phyloP scores from a whole-genome alignment of 306 rosid species.

The Castanea mollissima region DNA sequence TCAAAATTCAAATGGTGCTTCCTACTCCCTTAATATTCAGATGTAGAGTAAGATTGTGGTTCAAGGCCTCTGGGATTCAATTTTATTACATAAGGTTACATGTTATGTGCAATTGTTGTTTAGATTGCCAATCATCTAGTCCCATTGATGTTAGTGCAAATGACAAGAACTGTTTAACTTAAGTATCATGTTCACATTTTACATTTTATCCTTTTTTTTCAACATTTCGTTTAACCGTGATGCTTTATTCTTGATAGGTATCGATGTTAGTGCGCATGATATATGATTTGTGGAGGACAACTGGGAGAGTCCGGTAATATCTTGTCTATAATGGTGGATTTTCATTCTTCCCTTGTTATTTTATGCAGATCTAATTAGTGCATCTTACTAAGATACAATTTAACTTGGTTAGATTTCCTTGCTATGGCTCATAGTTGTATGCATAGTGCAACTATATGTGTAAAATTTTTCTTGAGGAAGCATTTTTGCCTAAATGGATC shows the following conservation, averaged over 20 bases:
- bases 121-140: not conserved
- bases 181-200: not conserved
- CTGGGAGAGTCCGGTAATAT: conserved; percentile 99
- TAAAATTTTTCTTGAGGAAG: not conserved
- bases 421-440: not conserved
- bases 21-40: no score
- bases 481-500: not conserved
- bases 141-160: not conserved
- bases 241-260: conserved; percentile 53
- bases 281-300: conserved; percentile 97
- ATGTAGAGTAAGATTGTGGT: no score
- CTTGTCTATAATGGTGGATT: conserved; percentile 11
- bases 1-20: no score
- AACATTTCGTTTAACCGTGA: conserved; percentile 26
- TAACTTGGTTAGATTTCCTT: not conserved
- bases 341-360: not conserved
- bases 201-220: conserved; percentile 15
- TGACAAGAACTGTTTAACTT: not conserved
- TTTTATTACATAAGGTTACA: not conserved
- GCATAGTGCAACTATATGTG: conserved; percentile 7
- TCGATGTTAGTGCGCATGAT: conserved; percentile 84
- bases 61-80: not conserved
- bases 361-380: not conserved
- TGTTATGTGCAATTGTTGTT: not conserved
- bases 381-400: conserved; percentile 24